phyloP scores from a whole-genome alignment of 257 asterid genomes.

The Nicotiana tomentosiformis region DNA sequence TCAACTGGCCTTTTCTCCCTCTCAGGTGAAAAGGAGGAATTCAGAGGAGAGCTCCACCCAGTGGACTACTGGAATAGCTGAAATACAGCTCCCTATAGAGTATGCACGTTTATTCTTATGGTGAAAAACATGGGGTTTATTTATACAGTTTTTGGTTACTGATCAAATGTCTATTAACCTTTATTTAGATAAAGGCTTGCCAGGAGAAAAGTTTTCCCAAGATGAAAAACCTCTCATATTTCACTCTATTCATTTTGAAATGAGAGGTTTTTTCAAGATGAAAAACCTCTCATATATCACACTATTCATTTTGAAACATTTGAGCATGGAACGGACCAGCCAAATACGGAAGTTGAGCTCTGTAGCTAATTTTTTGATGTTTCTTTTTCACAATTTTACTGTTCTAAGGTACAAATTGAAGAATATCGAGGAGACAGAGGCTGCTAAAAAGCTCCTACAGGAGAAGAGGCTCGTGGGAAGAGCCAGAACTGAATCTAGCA shows the following conservation, averaged over 20 bases:
- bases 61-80: slow-evolving; percentile 99
- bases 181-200: not conserved
- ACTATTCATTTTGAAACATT: not conserved
- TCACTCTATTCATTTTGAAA: not conserved
- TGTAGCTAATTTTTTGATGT: not conserved
- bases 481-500: slow-evolving; percentile 55
- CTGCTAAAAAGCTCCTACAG: slow-evolving; percentile 90
- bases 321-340: not conserved
- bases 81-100: slow-evolving; percentile 98
- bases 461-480: slow-evolving; percentile 84
- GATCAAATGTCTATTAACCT: not conserved
- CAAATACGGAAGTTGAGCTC: not conserved
- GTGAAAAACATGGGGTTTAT: not conserved
- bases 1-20: not conserved
- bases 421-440: slow-evolving; percentile 98
- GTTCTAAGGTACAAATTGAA: slow-evolving; percentile 63
- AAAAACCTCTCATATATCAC: not conserved
- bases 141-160: not conserved
- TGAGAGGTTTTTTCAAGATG: too few relatives aligned
- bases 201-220: not conserved
- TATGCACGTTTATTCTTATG: slow-evolving; percentile 23
- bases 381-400: slow-evolving; percentile 13
- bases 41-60: slow-evolving; percentile 95
- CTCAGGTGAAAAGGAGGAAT: slow-evolving; percentile 81
- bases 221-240: not conserved